These are phyloP conservation scores for Glycyrrhiza uralensis DNA, from an alignment of 306 rosid species.

Conservation along the genomic window DNA sequence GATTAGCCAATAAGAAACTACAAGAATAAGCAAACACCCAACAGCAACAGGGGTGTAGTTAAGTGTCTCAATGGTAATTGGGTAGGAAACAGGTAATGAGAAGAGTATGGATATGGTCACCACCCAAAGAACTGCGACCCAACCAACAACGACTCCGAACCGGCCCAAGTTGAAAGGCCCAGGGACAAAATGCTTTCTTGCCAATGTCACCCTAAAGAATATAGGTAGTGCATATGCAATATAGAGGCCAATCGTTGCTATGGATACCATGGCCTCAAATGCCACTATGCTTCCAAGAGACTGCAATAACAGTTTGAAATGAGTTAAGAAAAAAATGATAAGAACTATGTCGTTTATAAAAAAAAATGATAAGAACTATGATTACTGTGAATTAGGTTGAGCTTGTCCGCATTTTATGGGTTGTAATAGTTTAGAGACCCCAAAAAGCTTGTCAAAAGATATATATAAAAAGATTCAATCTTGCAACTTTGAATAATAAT, in stretches of 20 bases:
- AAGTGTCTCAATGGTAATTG: constrained; percentile 63
- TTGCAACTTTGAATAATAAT: too few species aligned
- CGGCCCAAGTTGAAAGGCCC: constrained; percentile 91
- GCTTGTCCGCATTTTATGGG: neutral
- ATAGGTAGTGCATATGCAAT: constrained; percentile 94
- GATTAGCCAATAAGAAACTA: constrained; percentile 63
- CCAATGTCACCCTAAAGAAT: constrained; percentile 84
- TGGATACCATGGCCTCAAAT: constrained; percentile 92
- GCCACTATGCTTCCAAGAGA: constrained; percentile 98
- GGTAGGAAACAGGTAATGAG: constrained; percentile 84
- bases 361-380: neutral
- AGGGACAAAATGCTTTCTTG: constrained; percentile 51
- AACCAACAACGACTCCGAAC: constrained; percentile 61
- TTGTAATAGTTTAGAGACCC: neutral
- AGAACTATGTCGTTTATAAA: neutral
- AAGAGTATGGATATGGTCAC: constrained; percentile 69
- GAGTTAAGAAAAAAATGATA: neutral
- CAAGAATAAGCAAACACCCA: constrained; percentile 66
- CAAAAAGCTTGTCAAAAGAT: neutral
- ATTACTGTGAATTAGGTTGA: neutral
- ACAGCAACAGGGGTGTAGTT: constrained; percentile 95
- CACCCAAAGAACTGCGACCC: constrained; percentile 93
- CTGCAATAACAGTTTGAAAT: constrained; percentile 44
- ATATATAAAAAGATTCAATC: too few species aligned
- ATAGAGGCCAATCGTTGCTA: constrained; percentile 85